Evolutionary conservation across 768 basidiomycete genomes (phyloP), one percentile per base, ranked within the genome.

Genomic region (Hydnomerulius pinastri): DNA sequence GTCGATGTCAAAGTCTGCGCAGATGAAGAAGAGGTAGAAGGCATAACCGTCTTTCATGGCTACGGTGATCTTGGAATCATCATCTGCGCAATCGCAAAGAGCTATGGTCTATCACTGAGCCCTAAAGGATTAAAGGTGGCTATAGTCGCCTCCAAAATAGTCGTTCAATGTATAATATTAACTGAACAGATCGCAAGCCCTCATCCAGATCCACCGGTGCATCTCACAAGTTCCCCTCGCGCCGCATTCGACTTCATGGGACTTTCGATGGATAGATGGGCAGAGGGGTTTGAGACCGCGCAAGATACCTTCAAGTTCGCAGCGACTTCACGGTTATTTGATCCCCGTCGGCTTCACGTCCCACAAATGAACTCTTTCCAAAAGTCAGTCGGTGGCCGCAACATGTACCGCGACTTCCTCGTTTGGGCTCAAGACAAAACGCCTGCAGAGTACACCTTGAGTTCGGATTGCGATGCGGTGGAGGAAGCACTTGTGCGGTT

Each of bases 41-140:
- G 81, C 18, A 64, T 79, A 13, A 60, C 73, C 20, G 79, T 86
- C 65, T 79, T 79, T 58, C 75, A 81, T 50, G 77, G 80, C 1
- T 88, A 87, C 57, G 87, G 87, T 8, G 87, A 88, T 57, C 72
- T 88, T 15, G 83, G 83, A 0, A 86, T 87, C 79, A 85, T 89
- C 13, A 64, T 89, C 41, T 78, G 81, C 9, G 63, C 84, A 12
- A 64, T 88, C 15, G 77, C 73, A 8, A 73, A 75, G 33, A 78
- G 78, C 46, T 67, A 68, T 40, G 82, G 85, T 3, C 56, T 89
- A 3, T 59, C 66, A 2, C 62, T 85, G 0, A 79, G 80, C 5
- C 68, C 66, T 20, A 73, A 79, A 36, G 87, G 86, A 0, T 63
- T 89, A 17, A 85, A 80, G 74, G 86, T 85, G 35, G 44, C 64